Base-by-base conservation (phyloP, 2,329 filamentous ascomycete genomes). In the Helotiales sp. region DNA sequence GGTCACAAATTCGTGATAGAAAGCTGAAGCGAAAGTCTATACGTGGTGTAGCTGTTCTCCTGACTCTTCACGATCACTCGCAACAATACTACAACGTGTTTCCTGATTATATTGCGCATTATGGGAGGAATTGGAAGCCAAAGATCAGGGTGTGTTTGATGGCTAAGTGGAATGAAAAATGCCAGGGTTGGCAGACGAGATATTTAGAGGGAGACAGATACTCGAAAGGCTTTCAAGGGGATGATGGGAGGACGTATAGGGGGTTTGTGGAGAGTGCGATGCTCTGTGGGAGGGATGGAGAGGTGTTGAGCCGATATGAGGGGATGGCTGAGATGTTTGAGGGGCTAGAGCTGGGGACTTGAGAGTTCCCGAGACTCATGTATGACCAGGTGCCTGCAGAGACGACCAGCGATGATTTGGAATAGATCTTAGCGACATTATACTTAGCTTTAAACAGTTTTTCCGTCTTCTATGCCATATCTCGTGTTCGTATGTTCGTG, bases 241-340 rank as follows among this genome's bases (percentile, higher is more conserved):
- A 54, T 15, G 56, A 61, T 50, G 50, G 50, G 7, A 44, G 17
- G 27, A 17, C 31, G n/a, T 59, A 57, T 48, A 9, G 29, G 5
- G 57, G 60, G 0, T 62, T 62, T 27, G 30, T 60, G 4, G 51
- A 62, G 34, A 52, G 49, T 5, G 34, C 27, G 1, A 52, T 54
- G 22, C 22, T 60, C 7, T 54, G 51, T 46, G 42, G 47, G 22
- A 17, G 10, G 12, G 48, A 62, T 25, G 54, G 60, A 13, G 60
- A 59, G 44, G 9, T 58, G 13, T 30, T 55, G 17, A 60, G 60
- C 33, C 46, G 60, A 7, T 62, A 62, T 27, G 60, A 62, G 57
- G 57, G 59, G 3, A 50, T 62, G 13, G 27, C 19, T n/a, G 24
- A n/a, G 17, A 38, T 62, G 8, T 62, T 60, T 36, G 46, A 51